A percentile compares a stretch with the other conserved stretches of the same genome.
These are phyloP conservation scores for Rhodotorula sp. DNA, from an alignment of 1,284 basidiomycete genomes.

Conservation along the genomic window DNA sequence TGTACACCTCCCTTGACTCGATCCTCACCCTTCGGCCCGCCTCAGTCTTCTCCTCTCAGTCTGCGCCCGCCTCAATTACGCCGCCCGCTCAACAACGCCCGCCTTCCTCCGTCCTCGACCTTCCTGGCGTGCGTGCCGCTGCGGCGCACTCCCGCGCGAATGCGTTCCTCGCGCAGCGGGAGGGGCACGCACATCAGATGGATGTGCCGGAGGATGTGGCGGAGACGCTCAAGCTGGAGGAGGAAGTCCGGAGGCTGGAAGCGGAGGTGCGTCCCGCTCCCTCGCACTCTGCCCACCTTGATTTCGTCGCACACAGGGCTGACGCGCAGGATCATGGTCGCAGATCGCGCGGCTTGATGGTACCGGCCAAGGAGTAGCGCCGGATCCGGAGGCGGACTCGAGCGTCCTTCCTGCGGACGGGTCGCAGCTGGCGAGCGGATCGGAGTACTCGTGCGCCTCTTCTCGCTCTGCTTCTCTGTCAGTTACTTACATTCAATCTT, in stretches of 20 bases:
- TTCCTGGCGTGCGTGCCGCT: not conserved
- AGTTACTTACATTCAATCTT: no score
- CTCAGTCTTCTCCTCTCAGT: not conserved
- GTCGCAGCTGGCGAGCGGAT: not conserved
- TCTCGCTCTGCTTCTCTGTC: no score
- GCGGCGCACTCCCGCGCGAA: slow-evolving; percentile 3
- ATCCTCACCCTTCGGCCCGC: not conserved
- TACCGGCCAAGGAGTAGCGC: not conserved
- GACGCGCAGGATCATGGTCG: no score
- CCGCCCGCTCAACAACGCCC: not conserved
- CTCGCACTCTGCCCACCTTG: no score
- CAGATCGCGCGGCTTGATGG: not conserved
- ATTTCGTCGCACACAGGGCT: no score
- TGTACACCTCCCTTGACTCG: slow-evolving; percentile 16
- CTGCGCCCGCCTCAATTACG: no score
- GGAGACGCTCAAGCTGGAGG: slow-evolving; percentile 17
- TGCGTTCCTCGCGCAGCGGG: no score
- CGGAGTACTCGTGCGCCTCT: not conserved
- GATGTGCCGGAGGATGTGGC: not conserved
- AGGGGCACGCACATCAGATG: no score
- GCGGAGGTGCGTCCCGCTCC: slow-evolving; percentile 6
- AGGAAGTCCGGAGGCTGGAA: slow-evolving; percentile 34
- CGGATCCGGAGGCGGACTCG: not conserved
- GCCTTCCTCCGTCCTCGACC: slow-evolving; percentile 6
- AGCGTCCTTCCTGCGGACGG: not conserved